Conservation (phyloP, 2,329 filamentous ascomycete genomes). For the Fusarium compactum region DNA sequence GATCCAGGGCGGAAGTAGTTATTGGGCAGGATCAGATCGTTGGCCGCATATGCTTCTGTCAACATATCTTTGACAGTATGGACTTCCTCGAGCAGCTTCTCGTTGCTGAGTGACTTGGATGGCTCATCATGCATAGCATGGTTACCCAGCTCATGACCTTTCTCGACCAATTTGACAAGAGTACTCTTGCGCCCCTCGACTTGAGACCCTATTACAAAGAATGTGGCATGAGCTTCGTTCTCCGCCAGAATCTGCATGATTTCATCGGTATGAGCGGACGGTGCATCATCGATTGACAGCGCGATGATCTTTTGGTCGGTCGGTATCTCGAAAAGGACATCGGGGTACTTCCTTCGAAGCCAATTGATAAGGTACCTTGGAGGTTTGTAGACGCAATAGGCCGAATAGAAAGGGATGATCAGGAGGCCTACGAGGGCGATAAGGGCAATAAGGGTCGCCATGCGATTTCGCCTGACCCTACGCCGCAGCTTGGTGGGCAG, state of each 20-base stretch:
- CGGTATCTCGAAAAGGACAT: slow-evolving; percentile 79
- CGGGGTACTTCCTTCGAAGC: slow-evolving; percentile 78
- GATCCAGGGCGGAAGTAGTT: slow-evolving; percentile 87
- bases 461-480: slow-evolving; percentile 68
- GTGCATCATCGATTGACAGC: slow-evolving; percentile 88
- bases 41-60: slow-evolving; percentile 65
- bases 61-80: slow-evolving; percentile 72
- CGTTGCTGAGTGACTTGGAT: slow-evolving; percentile 69
- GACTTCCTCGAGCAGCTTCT: slow-evolving; percentile 73
- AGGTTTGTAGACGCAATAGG: slow-evolving; percentile 85
- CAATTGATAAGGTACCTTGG: slow-evolving; percentile 77
- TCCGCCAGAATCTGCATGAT: slow-evolving; percentile 76
- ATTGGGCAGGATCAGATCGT: slow-evolving; percentile 59
- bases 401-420: slow-evolving; percentile 55
- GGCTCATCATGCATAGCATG: slow-evolving; percentile 92
- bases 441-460: slow-evolving; percentile 65
- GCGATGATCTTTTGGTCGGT: slow-evolving; percentile 75
- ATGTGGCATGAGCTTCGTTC: slow-evolving; percentile 80
- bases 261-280: slow-evolving; percentile 76
- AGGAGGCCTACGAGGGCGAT: slow-evolving; percentile 53
- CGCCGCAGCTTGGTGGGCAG: slow-evolving; percentile 68
- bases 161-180: slow-evolving; percentile 68
- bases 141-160: slow-evolving; percentile 81
- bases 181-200: slow-evolving; percentile 67
- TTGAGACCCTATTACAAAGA: slow-evolving; percentile 89